A percentile compares a stretch with the other conserved stretches of the same genome.
These are phyloP conservation scores for Exophiala calicioides DNA, from an alignment of 2,329 filamentous ascomycete genomes.

Conservation along the genomic window DNA sequence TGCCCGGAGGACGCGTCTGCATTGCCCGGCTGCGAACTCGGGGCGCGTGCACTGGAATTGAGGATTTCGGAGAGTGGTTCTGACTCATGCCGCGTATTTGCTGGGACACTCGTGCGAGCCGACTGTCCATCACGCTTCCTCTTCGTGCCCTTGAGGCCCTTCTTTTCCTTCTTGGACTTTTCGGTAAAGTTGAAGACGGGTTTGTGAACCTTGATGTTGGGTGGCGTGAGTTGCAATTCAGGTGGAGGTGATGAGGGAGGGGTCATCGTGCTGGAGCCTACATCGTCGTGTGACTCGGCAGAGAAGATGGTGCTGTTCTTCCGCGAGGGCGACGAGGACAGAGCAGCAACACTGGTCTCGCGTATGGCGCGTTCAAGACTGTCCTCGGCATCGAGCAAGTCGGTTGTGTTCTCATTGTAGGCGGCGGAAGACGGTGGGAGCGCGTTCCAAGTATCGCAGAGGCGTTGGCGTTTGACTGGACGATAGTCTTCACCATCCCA, in stretches of 20 bases:
- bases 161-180: constrained; percentile 30
- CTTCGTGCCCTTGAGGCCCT: constrained; percentile 34
- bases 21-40: constrained; percentile 9
- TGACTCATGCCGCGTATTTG: constrained; percentile 19
- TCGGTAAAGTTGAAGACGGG: constrained; percentile 53
- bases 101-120: constrained; percentile 33
- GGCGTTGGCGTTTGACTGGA: constrained; percentile 49
- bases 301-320: constrained; percentile 48
- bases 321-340: constrained; percentile 49
- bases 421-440: constrained; percentile 13
- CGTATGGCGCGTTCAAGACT: constrained; percentile 51
- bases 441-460: constrained; percentile 35
- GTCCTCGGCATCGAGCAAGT: constrained; percentile 42
- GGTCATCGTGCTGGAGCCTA: constrained; percentile 44
- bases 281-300: constrained; percentile 41
- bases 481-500: constrained; percentile 48
- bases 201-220: constrained; percentile 47
- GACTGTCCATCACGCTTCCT: constrained; percentile 41
- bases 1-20: constrained; percentile 9
- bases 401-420: constrained; percentile 31
- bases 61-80: constrained; percentile 33
- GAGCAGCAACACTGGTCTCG: constrained; percentile 46
- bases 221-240: constrained; percentile 42
- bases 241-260: constrained; percentile 56
- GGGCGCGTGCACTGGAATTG: constrained; percentile 27